Evolutionary conservation across 2,329 filamentous ascomycete genomes (phyloP).

Genomic region (Grosmannia clavigera): DNA sequence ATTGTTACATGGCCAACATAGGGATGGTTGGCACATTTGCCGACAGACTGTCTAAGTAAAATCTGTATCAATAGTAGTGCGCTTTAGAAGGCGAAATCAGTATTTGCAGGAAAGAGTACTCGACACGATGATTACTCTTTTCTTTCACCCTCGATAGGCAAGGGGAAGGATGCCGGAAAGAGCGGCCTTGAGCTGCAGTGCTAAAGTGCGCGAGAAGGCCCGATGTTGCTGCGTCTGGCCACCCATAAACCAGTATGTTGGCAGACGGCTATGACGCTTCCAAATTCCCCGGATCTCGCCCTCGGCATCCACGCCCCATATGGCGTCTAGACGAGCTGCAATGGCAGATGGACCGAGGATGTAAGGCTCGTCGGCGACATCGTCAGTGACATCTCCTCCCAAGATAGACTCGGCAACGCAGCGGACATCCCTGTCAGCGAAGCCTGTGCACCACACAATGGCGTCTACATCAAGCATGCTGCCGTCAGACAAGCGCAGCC

Average conservation of each 20-base stretch:
- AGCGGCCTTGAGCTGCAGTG: conserved; percentile 22
- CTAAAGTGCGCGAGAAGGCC: conserved; percentile 20
- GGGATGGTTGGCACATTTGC: too few relatives aligned
- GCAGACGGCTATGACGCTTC: not conserved
- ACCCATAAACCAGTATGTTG: conserved; percentile 19
- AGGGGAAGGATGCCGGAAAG: not conserved
- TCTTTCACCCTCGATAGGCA: not conserved
- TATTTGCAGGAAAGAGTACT: too few relatives aligned
- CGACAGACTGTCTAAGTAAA: too few relatives aligned
- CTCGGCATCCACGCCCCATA: conserved; percentile 1
- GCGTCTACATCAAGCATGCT: conserved; percentile 22
- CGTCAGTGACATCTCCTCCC: not conserved
- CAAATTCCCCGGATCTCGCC: conserved; percentile 2
- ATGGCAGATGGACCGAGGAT: not conserved
- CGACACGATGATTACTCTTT: too few relatives aligned
- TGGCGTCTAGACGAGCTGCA: not conserved
- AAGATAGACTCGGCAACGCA: not conserved
- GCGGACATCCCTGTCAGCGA: conserved; percentile 3
- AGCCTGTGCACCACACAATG: conserved; percentile 29
- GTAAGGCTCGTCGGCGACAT: not conserved
- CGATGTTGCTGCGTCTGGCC: conserved; percentile 22
- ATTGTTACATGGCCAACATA: too few relatives aligned
- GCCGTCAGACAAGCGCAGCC: conserved; percentile 15
- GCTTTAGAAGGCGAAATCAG: too few relatives aligned
- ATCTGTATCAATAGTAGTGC: too few relatives aligned